phyloP scores from a whole-genome alignment of 2,329 filamentous ascomycete species.

The Ophiognomonia clavigignenti-juglandacearum region DNA sequence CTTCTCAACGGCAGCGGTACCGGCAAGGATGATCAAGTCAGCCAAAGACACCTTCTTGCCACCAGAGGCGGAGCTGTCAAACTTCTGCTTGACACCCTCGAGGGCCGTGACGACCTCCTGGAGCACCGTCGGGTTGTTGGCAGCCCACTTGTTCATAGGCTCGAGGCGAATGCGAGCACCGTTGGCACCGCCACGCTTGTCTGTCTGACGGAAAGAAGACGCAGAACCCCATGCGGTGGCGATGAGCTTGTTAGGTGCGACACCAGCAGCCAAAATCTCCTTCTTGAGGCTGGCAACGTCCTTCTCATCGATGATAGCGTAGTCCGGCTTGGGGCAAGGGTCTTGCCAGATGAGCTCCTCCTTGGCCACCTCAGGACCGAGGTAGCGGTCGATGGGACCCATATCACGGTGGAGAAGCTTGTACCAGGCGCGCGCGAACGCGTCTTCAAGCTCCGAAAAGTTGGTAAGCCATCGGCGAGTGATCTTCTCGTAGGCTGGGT shows the following conservation, averaged over 20 bases:
- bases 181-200: slow-evolving; percentile 76
- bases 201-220: slow-evolving; percentile 63
- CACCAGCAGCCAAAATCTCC: slow-evolving; percentile 53
- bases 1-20: slow-evolving; percentile 64
- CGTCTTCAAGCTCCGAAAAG: slow-evolving; percentile 63
- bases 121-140: slow-evolving; percentile 65
- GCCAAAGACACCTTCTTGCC: slow-evolving; percentile 68
- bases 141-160: slow-evolving; percentile 64
- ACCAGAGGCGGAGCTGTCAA: slow-evolving; percentile 47
- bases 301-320: slow-evolving; percentile 49
- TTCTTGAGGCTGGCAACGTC: slow-evolving; percentile 61
- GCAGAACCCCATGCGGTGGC: slow-evolving; percentile 63
- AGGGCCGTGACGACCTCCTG: slow-evolving; percentile 52
- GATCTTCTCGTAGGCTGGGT: slow-evolving; percentile 72
- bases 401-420: slow-evolving; percentile 74
- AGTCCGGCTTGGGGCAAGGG: slow-evolving; percentile 53
- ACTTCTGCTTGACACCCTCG: slow-evolving; percentile 36
- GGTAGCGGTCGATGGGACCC: slow-evolving; percentile 61
- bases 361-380: slow-evolving; percentile 65
- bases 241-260: slow-evolving; percentile 55
- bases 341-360: slow-evolving; percentile 68
- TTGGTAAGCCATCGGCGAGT: slow-evolving; percentile 64
- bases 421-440: slow-evolving; percentile 74
- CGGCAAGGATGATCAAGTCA: slow-evolving; percentile 67
- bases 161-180: slow-evolving; percentile 67